These are phyloP conservation scores for Lecanoromycetidae sp. DNA, from an alignment of 2,329 filamentous ascomycete species.

Conservation along the genomic window DNA sequence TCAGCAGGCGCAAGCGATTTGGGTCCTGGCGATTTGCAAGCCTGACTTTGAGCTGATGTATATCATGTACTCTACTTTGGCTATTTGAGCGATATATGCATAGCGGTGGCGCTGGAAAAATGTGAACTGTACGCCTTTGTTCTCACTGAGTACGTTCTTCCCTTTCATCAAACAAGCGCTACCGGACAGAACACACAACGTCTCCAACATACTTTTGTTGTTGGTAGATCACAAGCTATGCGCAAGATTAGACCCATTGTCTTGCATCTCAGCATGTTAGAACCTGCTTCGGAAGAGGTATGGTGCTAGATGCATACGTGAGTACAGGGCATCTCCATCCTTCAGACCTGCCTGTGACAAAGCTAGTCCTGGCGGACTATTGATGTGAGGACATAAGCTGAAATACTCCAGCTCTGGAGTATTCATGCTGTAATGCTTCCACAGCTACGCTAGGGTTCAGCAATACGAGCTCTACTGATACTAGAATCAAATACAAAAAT, in stretches of 20 bases:
- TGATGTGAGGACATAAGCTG: constrained; percentile 43
- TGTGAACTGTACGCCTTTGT: background rate
- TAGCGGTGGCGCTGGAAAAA: constrained; percentile 13
- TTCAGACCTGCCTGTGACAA: constrained; percentile 42
- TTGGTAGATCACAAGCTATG: constrained; percentile 43
- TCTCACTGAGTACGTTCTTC: background rate
- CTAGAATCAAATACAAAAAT: too few relatives aligned
- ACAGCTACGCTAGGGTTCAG: too few relatives aligned
- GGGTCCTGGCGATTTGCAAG: constrained; percentile 5
- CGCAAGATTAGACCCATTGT: constrained; percentile 35
- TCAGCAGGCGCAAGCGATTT: constrained; percentile 10
- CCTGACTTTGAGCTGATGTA: background rate
- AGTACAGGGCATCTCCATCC: constrained; percentile 30
- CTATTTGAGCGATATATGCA: too few relatives aligned
- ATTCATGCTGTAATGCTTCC: too few relatives aligned
- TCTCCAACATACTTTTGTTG: constrained; percentile 36
- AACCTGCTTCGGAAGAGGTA: constrained; percentile 16
- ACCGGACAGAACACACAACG: constrained; percentile 40
- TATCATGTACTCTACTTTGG: constrained; percentile 13
- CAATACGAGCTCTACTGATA: too few relatives aligned
- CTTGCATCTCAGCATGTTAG: constrained; percentile 4
- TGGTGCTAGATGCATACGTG: constrained; percentile 17
- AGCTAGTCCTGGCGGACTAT: constrained; percentile 45
- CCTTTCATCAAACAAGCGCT: constrained; percentile 30
- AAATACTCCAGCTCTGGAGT: too few relatives aligned